A percentile compares a stretch with the other conserved stretches of the same genome.
These are phyloP conservation scores for Diaporthe sp. DNA, from an alignment of 2,329 filamentous ascomycete genomes.

Conservation along the genomic window DNA sequence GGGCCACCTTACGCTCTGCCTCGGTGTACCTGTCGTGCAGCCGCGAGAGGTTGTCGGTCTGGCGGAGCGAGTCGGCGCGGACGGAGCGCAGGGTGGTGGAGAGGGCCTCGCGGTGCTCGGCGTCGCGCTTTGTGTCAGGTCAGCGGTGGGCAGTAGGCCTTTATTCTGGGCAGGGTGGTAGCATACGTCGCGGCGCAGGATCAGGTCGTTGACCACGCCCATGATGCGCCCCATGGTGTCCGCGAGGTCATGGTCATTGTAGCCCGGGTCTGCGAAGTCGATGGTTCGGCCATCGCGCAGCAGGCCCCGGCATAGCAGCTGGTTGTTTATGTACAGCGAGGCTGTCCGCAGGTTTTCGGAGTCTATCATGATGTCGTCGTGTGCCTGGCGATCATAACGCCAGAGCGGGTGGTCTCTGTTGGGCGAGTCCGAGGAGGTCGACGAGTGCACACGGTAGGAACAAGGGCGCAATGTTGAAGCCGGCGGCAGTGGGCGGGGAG, in stretches of 20 bases:
- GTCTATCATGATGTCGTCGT: conserved; percentile 63
- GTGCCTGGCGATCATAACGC: conserved; percentile 36
- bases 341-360: conserved; percentile 75
- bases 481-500: not conserved
- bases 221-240: conserved; percentile 89
- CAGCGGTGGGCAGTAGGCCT: not conserved
- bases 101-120: conserved; percentile 87
- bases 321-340: conserved; percentile 81
- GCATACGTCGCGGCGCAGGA: conserved; percentile 86
- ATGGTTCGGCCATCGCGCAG: conserved; percentile 79
- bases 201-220: conserved; percentile 92
- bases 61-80: conserved; percentile 81
- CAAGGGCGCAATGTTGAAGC: not conserved
- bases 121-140: conserved; percentile 76
- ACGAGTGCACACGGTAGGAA: too few relatives aligned
- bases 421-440: not conserved
- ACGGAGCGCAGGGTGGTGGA: conserved; percentile 83
- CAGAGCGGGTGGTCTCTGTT: not conserved
- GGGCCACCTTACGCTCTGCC: conserved; percentile 67
- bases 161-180: not conserved
- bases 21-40: conserved; percentile 68
- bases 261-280: conserved; percentile 83
- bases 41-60: conserved; percentile 77
- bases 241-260: conserved; percentile 64
- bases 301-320: conserved; percentile 76